A percentile compares a stretch with the other conserved stretches of the same genome.
phyloP scores from a whole-genome alignment of 805 yeast genomes.

The Ogataea siamensis region DNA sequence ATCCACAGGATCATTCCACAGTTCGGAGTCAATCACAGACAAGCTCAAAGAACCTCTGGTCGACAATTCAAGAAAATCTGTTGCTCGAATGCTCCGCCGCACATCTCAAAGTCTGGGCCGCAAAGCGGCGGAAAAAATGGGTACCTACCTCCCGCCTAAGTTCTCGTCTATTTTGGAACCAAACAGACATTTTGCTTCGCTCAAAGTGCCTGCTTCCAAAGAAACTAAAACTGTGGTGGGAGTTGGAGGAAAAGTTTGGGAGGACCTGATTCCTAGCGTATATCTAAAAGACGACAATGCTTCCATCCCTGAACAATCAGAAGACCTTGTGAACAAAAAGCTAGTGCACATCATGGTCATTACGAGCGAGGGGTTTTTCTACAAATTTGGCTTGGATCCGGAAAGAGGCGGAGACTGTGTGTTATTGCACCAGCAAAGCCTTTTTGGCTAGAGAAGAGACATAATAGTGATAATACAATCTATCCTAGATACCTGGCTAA shows the following conservation, averaged over 20 bases:
- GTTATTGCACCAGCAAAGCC: conserved; percentile 55
- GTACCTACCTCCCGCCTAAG: conserved; percentile 81
- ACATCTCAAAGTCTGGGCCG: conserved; percentile 77
- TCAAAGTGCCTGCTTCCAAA: conserved; percentile 42
- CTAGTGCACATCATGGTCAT: conserved; percentile 67
- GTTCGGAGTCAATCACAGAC: conserved; percentile 23
- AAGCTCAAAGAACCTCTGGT: conserved; percentile 57
- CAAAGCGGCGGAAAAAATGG: conserved; percentile 83
- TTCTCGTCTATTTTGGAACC: conserved; percentile 89
- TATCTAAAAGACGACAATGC: conserved; percentile 18
- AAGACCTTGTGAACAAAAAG: conserved; percentile 23
- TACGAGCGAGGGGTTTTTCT: conserved; percentile 82
- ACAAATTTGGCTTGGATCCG: conserved; percentile 80
- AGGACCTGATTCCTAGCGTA: conserved; percentile 26
- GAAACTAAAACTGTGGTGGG: conserved; percentile 50
- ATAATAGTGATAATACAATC: conserved; percentile 11
- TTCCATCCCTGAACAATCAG: conserved; percentile 20
- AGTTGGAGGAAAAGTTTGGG: conserved; percentile 37
- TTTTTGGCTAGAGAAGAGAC: conserved; percentile 13
- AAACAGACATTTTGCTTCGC: conserved; percentile 88
- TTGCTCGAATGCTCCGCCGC: conserved; percentile 71
- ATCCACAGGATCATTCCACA: conserved; percentile 30
- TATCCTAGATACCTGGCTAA: conserved; percentile 11
- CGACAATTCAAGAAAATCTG: conserved; percentile 67
- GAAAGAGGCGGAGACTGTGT: conserved; percentile 95